Conservation (phyloP, 306 rosid genomes). For the Datisca glomerata region DNA sequence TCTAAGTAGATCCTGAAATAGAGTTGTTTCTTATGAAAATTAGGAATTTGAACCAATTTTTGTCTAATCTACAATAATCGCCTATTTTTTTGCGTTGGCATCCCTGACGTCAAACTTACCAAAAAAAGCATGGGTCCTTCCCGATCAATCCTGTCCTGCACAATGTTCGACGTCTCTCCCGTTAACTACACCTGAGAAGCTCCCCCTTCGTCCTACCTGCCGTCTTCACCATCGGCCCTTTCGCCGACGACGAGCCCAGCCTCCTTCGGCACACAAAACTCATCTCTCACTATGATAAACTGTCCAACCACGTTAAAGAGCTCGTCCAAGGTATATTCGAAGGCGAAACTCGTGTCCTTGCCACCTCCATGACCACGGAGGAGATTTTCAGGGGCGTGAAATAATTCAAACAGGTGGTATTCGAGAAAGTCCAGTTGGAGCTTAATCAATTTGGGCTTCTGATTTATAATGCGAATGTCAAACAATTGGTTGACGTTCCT, state of each 20-base stretch:
- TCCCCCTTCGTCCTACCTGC: too few relatives aligned
- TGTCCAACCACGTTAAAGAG: slow-evolving; percentile 67
- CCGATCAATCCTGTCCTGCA: slow-evolving; percentile 29
- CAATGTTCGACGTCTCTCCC: slow-evolving; percentile 39
- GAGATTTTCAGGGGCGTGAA: slow-evolving; percentile 24
- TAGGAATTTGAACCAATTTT: too few relatives aligned
- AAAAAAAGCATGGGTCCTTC: slow-evolving; percentile 49
- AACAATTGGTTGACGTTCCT: slow-evolving; percentile 41
- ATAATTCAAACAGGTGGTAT: slow-evolving; percentile 43
- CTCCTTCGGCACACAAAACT: too few relatives aligned
- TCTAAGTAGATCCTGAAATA: too few relatives aligned
- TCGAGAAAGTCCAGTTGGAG: slow-evolving; percentile 50
- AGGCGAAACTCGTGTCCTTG: slow-evolving; percentile 62
- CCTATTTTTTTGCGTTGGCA: too few relatives aligned
- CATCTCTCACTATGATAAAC: too few relatives aligned
- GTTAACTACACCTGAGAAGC: slow-evolving; percentile 64
- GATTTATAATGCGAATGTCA: too few relatives aligned
- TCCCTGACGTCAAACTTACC: slow-evolving; percentile 26
- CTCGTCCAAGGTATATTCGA: slow-evolving; percentile 48
- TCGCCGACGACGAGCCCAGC: too few relatives aligned
- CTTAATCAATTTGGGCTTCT: too few relatives aligned
- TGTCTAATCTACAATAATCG: too few relatives aligned
- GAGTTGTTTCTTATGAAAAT: too few relatives aligned
- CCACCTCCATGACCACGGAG: slow-evolving; percentile 63
- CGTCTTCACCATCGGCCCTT: too few relatives aligned